Conservation (phyloP, 1,284 basidiomycete genomes). For the Microstroma glucosiphilum region DNA sequence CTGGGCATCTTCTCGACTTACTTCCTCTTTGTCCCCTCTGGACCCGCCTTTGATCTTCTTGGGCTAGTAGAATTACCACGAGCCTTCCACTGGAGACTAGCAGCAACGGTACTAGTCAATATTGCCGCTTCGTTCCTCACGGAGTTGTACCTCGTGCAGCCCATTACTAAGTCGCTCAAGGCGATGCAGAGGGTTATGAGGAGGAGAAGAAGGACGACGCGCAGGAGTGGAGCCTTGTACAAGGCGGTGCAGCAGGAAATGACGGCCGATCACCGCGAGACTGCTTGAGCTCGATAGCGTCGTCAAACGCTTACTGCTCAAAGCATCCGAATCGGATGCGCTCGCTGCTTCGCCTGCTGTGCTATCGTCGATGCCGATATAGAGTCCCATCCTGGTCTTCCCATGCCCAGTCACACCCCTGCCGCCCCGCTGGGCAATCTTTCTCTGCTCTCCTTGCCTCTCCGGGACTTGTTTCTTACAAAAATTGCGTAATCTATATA, state of each 20-base stretch:
- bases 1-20: slow-evolving; percentile 34
- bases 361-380: too few species aligned
- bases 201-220: not conserved
- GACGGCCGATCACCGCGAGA: slow-evolving; percentile 4
- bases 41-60: slow-evolving; percentile 62
- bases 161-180: slow-evolving; percentile 28
- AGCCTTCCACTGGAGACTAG: slow-evolving; percentile 65
- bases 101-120: slow-evolving; percentile 68
- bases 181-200: slow-evolving; percentile 18
- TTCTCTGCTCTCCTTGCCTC: too few species aligned
- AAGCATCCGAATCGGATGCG: too few species aligned
- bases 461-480: too few species aligned
- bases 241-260: slow-evolving; percentile 9
- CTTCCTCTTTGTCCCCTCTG: slow-evolving; percentile 57
- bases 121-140: slow-evolving; percentile 67
- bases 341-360: too few species aligned
- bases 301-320: too few species aligned
- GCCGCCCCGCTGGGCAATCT: too few species aligned
- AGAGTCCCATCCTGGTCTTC: too few species aligned
- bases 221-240: not conserved
- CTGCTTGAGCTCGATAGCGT: too few species aligned
- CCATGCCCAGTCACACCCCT: too few species aligned
- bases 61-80: slow-evolving; percentile 72
- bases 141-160: slow-evolving; percentile 55
- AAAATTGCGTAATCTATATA: too few species aligned